Evolutionary conservation across 148 eudicot species (phyloP), one percentile per base, ranked within the genome.

Genomic region (Diospyros kaki): DNA sequence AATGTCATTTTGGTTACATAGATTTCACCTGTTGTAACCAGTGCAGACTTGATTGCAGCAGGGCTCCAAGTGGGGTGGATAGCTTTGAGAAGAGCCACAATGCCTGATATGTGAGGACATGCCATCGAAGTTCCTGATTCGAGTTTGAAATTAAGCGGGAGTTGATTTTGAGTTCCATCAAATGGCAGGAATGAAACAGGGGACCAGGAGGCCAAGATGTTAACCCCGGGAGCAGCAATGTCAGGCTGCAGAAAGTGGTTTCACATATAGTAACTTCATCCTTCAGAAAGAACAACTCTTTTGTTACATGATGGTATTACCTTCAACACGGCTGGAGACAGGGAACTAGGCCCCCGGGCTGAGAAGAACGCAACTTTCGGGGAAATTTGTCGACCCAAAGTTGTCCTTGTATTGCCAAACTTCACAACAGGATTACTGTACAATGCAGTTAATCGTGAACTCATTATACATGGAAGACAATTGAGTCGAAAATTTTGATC

Each of bases 181-280:
- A 68, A 11, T 40, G 72, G 52, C 38, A 14, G 46, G 58, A 72
- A 56, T 3, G 84, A 28, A 53, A 79, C 38, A 28, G 82, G 79
- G 68, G 87, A 50, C 85, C 85, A 85, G 11, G 91, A 80, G 6
- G 88, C 88, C 70, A 87, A 60, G 62, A 87, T 87, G 65, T 85
- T 78, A 11, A 87, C 88, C 38, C 91, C 91, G 0, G 88, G 91
- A 43, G 88, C 91, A 67, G 91, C 84, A 67, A 87, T 72, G 53
- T 85, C 88, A 58, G 91, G 91, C 90, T 87, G 83, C 78, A 73
- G 28, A 69, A 40, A 43, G 44, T 6, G 72, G 41, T 50, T 46
- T 51, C 10, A 65, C 52, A 28, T 38, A 9, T 38, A 52, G 58
- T 11, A 11, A 66, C 12, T 46, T 13, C 14, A 11, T 52, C 6